These are phyloP conservation scores for Brasenia schreberi DNA, from an alignment of 164 flowering plant species.

Conservation along the genomic window DNA sequence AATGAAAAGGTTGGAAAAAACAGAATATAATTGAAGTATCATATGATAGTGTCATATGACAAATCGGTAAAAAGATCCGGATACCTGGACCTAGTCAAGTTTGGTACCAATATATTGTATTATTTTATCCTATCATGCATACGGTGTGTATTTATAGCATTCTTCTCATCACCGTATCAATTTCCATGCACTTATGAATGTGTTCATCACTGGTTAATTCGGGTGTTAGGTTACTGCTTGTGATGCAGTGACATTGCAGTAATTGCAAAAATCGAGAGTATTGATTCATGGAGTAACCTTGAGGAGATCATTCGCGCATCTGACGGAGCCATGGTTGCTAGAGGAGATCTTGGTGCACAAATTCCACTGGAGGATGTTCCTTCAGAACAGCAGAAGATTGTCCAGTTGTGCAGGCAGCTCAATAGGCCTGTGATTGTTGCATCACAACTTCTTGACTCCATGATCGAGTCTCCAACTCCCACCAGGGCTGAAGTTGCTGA, in stretches of 20 bases:
- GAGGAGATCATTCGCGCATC: slow-evolving; percentile 83
- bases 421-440: slow-evolving; percentile 97
- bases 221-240: background rate
- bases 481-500: slow-evolving; percentile 99
- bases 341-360: slow-evolving; percentile 97
- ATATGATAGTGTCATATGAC: too few species aligned
- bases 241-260: slow-evolving; percentile 67
- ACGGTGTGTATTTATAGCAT: too few species aligned
- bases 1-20: too few species aligned
- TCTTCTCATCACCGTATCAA: too few species aligned
- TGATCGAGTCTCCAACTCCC: slow-evolving; percentile 99
- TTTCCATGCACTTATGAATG: too few species aligned
- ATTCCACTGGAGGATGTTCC: slow-evolving; percentile 98
- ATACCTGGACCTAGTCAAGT: too few species aligned
- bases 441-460: slow-evolving; percentile 88
- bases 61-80: too few species aligned
- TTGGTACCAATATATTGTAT: too few species aligned
- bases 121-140: too few species aligned
- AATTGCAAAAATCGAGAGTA: slow-evolving; percentile 91
- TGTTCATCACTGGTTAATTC: background rate
- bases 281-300: slow-evolving; percentile 80
- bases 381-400: slow-evolving; percentile 82
- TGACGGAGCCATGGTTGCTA: slow-evolving; percentile 98
- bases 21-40: too few species aligned
- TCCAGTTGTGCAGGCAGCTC: slow-evolving; percentile 69